Evolutionary conservation across 169 alveolate genomes (phyloP).

Genomic region (Cryptosporidium parvum): DNA sequence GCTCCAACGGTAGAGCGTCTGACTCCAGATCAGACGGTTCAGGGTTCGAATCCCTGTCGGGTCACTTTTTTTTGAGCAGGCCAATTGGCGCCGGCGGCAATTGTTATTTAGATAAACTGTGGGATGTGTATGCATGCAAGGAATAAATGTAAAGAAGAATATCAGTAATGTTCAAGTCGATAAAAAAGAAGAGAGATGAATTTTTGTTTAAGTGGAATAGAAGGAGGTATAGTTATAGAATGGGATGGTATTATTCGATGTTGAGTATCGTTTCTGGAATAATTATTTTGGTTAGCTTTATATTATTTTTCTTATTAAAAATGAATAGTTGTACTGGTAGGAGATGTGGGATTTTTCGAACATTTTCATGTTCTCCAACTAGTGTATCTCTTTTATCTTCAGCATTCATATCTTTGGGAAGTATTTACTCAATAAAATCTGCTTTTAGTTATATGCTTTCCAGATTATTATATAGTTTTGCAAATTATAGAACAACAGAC

Average conservation of each 20-base stretch:
- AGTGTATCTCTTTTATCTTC: not conserved
- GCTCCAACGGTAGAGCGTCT: constrained; percentile 78
- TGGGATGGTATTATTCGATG: constrained; percentile 70
- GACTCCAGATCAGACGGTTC: constrained; percentile 78
- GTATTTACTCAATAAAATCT: constrained; percentile 48
- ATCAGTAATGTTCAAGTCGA: constrained; percentile 25
- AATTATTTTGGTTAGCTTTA: constrained; percentile 33
- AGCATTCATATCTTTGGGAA: constrained; percentile 55
- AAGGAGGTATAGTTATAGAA: constrained; percentile 69
- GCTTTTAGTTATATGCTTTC: constrained; percentile 62
- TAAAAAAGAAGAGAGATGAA: constrained; percentile 55
- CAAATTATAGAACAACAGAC: constrained; percentile 69
- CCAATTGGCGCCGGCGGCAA: constrained; percentile 1
- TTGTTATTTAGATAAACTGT: not conserved
- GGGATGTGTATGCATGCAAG: not conserved
- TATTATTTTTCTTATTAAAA: constrained; percentile 35
- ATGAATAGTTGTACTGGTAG: constrained; percentile 30
- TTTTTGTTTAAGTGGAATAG: constrained; percentile 69
- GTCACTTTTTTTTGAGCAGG: not conserved
- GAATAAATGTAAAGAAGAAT: not conserved
- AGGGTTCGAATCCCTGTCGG: constrained; percentile 78
- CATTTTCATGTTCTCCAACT: constrained; percentile 51
- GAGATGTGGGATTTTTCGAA: constrained; percentile 49
- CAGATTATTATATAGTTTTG: constrained; percentile 52
- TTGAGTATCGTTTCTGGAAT: constrained; percentile 36